A percentile compares a stretch with the other conserved stretches of the same genome.
Evolutionary conservation across 2,329 filamentous ascomycete genomes (phyloP).

Genomic region (Phaeosphaeriaceae sp.): DNA sequence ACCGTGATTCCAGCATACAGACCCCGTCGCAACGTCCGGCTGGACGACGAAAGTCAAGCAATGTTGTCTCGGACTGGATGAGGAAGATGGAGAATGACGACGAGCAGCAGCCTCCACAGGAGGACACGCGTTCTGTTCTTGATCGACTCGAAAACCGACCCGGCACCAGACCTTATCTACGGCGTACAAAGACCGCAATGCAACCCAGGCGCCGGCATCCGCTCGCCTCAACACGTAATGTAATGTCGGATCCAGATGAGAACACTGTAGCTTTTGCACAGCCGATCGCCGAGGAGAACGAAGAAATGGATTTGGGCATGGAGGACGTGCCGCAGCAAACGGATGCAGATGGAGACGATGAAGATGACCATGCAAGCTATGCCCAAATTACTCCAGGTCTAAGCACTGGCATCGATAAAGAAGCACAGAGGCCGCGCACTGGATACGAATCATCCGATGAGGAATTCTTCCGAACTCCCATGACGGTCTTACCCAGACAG

Average conservation of each 20-base stretch:
- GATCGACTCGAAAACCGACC: conserved; percentile 63
- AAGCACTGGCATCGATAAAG: conserved; percentile 28
- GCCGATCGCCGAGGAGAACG: conserved; percentile 56
- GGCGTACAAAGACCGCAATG: conserved; percentile 56
- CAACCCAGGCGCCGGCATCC: conserved; percentile 52
- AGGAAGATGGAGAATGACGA: conserved; percentile 67
- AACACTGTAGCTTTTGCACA: conserved; percentile 36
- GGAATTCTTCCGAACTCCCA: conserved; percentile 54
- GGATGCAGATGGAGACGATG: conserved; percentile 88
- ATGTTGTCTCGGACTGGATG: conserved; percentile 91
- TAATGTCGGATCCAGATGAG: conserved; percentile 64
- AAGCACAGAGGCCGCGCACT: conserved; percentile 30
- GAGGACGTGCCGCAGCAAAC: conserved; percentile 66
- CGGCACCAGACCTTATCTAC: conserved; percentile 59
- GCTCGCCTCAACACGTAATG: conserved; percentile 60
- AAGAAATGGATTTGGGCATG: conserved; percentile 44
- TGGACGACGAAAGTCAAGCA: conserved; percentile 76
- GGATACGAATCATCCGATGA: conserved; percentile 48
- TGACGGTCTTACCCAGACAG: conserved; percentile 38
- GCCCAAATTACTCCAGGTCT: conserved; percentile 25
- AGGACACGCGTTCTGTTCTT: conserved; percentile 65
- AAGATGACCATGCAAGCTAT: conserved; percentile 57
- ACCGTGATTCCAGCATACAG: conserved; percentile 61
- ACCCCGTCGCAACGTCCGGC: conserved; percentile 42
- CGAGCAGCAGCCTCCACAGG: conserved; percentile 68